These are phyloP conservation scores for Coleophoma crateriformis DNA, from an alignment of 2,329 filamentous ascomycete genomes.

Conservation along the genomic window DNA sequence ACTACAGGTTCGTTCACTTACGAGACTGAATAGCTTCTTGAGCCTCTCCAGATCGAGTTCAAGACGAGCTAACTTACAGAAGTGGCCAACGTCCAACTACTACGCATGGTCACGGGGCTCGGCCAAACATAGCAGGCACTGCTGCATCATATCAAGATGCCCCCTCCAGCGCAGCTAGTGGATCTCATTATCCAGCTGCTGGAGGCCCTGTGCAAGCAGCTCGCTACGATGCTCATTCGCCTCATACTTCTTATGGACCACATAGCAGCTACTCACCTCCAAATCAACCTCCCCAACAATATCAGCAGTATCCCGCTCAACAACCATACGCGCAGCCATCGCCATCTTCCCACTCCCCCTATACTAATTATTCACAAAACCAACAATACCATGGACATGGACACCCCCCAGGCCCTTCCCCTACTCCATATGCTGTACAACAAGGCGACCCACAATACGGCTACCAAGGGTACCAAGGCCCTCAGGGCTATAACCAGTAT, in stretches of 20 bases:
- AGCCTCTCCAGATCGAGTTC: too few species aligned
- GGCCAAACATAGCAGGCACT: too few species aligned
- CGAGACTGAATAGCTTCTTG: neutral
- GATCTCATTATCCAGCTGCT: too few species aligned
- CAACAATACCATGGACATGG: conserved; percentile 15
- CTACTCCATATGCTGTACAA: neutral
- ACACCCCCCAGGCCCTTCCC: conserved; percentile 7
- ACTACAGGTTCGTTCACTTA: too few species aligned
- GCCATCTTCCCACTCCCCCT: conserved; percentile 12
- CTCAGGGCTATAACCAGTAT: conserved; percentile 8
- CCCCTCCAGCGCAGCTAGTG: too few species aligned
- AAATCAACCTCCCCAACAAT: conserved; percentile 9
- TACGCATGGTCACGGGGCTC: too few species aligned
- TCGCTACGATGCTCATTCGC: conserved; percentile 5
- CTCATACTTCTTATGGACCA: conserved; percentile 13
- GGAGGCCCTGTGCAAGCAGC: too few species aligned
- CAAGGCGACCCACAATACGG: conserved; percentile 11
- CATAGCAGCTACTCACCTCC: conserved; percentile 9
- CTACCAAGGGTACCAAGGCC: conserved; percentile 12
- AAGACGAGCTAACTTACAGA: too few species aligned
- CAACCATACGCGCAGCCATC: conserved; percentile 6
- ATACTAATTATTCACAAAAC: conserved; percentile 13
- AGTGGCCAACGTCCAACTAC: too few species aligned
- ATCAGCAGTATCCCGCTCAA: conserved; percentile 17
- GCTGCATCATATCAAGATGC: too few species aligned